Evolutionary conservation across 306 rosid genomes (phyloP), one percentile per base, ranked within the genome.

Genomic region (Psophocarpus tetragonolobus): DNA sequence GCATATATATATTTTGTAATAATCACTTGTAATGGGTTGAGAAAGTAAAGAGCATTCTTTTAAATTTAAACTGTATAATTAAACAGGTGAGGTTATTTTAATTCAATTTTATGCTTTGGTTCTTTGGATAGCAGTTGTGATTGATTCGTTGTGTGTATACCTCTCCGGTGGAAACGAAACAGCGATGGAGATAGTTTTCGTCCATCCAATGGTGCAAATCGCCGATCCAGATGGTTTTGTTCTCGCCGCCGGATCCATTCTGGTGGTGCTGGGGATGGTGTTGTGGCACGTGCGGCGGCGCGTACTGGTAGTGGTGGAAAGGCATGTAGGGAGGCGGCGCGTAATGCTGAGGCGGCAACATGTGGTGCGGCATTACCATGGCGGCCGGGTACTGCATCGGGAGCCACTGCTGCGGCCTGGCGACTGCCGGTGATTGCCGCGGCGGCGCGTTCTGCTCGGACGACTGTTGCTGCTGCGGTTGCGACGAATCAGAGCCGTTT

Each of bases 141-240:
- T 12, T 2, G 65, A 57, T 57, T 57, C 11, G 5, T 26, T 57
- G 14, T 11, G 4, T 21, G n/a, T 24, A 8, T 36, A 85, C 88
- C 84, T 96, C 99, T n/a, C 99, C 98, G 29, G 91, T 81, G 53
- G 96, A 85, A 82, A 85, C 97, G 71, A 96, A 96, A 78, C 99
- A 96, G 71, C 72, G 82, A 75, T 90, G 98, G 71, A 96, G 97
- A 80, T 87, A 96, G 77, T 70, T 88, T 73, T 96, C 99, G 65
- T 92, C 98, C 99, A 96, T 96, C 99, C 98, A 92, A 35, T 85
- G 95, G 68, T 87, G 91, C 82, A 96, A 91, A 87, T 96, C 99
- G 0, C 99, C 99, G 81, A 92, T 85, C 99, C 98, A 96, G 45
- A 96, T 60, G 27, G 99, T 92, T 84, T 91, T 96, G 68, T 95